These are phyloP conservation scores for Collybia sordida DNA, from an alignment of 768 basidiomycete genomes.

Conservation along the genomic window DNA sequence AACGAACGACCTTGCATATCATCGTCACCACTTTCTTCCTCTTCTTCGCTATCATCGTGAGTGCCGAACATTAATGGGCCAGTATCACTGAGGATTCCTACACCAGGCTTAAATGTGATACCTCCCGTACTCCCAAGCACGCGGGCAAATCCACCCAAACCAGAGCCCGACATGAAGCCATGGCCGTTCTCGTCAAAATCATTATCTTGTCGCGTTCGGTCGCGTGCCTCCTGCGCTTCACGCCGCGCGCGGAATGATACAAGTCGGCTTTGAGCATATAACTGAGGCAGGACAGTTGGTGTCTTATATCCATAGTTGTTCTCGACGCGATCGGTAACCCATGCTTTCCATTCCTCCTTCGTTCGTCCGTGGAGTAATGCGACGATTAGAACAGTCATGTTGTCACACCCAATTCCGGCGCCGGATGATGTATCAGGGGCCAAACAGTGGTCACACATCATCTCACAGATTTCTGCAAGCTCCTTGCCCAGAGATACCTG, in stretches of 20 bases:
- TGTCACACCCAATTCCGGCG: slow-evolving; percentile 95
- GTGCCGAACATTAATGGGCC: slow-evolving; percentile 63
- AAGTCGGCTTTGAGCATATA: slow-evolving; percentile 68
- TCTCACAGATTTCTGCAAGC: slow-evolving; percentile 82
- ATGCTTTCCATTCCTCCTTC: slow-evolving; percentile 90
- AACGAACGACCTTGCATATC: slow-evolving; percentile 34
- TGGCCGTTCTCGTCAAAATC: slow-evolving; percentile 25
- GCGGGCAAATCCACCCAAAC: slow-evolving; percentile 38
- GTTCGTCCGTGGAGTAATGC: slow-evolving; percentile 85
- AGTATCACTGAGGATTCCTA: slow-evolving; percentile 47
- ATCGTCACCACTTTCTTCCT: slow-evolving; percentile 45
- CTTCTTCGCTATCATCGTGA: slow-evolving; percentile 65
- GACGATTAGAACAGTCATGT: slow-evolving; percentile 95
- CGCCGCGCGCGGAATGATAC: slow-evolving; percentile 60
- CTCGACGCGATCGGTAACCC: slow-evolving; percentile 84
- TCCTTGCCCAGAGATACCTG: slow-evolving; percentile 77
- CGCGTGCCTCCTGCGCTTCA: slow-evolving; percentile 55
- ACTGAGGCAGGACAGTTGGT: slow-evolving; percentile 70
- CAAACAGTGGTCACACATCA: slow-evolving; percentile 89
- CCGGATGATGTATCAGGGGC: slow-evolving; percentile 92
- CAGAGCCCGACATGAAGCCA: slow-evolving; percentile 30
- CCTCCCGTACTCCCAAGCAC: slow-evolving; percentile 51
- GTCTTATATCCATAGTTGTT: slow-evolving; percentile 75
- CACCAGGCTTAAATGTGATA: slow-evolving; percentile 63
- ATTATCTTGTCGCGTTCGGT: slow-evolving; percentile 30